Evolutionary conservation across 2,329 filamentous ascomycete species (phyloP), one percentile per base, ranked within the genome.

Genomic region (Clonostachys chloroleuca): DNA sequence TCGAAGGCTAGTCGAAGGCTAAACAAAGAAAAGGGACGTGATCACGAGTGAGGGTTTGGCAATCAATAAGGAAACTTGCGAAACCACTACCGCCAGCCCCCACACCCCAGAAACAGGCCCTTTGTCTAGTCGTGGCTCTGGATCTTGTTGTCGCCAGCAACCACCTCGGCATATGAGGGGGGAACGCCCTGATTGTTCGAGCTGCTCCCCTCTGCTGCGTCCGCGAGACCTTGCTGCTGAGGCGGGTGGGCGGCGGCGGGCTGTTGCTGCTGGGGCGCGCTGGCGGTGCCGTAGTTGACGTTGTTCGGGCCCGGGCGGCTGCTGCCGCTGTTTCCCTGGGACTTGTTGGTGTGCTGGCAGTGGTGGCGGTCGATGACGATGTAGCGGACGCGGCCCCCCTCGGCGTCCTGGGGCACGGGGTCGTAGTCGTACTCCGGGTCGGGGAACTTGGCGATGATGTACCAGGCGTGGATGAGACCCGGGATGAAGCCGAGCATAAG

Each of bases 401-500:
- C 77, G 57, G 62, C 56, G 58, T 81, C 78, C 46, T 83, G 80
- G 6, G 79, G 69, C 39, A 87, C 65, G 44, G 74, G 70, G 56
- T 89, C 81, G 68, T 94, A 91, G 52, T 86, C 81, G 65, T 79
- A 80, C 49, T 84, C 76, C 39, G 79, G 56, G 49, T 97, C 92
- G 49, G 94, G 94, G 66, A 86, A 89, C 63, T 89, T 87, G 59
- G 89, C 81, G 69, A 99, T 96, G 68, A 97, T 95, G 78, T 97
- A 99, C 92, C 94, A 97, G 52, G 92, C 83, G 73, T 99, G 94
- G 3, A 99, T 73, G 44, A 97, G 86, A 51, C 92, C 92, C 17
- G 92, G 92, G 50, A 97, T 68, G 62, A 78, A 90, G 58, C 86
- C 88, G 18, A 92, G 81, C 46, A 82, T 64, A 68, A 87, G 94